Evolutionary conservation across 1,284 basidiomycete species (phyloP).

Genomic region (Ustilago shanxiensis): DNA sequence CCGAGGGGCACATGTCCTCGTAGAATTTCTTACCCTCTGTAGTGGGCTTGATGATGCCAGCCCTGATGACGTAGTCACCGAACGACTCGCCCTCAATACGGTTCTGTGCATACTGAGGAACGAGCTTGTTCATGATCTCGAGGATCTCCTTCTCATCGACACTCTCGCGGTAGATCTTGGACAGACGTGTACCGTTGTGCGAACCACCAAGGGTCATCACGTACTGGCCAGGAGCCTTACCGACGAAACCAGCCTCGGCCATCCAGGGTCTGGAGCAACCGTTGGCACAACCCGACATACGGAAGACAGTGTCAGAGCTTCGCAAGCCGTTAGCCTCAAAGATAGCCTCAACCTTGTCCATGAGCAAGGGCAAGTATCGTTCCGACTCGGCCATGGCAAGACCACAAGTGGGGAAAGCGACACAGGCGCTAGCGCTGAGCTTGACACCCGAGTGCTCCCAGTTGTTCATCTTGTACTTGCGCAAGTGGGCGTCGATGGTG

Average conservation of each 20-base stretch:
- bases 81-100: conserved; percentile 90
- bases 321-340: conserved; percentile 92
- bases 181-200: conserved; percentile 90
- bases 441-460: conserved; percentile 83
- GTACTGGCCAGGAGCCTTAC: conserved; percentile 94
- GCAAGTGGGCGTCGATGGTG: conserved; percentile 82
- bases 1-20: conserved; percentile 59
- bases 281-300: conserved; percentile 77
- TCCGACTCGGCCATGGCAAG: conserved; percentile 96
- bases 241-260: conserved; percentile 94
- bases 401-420: conserved; percentile 94
- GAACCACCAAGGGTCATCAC: conserved; percentile 96
- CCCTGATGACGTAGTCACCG: conserved; percentile 88
- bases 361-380: conserved; percentile 90
- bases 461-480: conserved; percentile 92
- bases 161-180: conserved; percentile 90
- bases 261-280: conserved; percentile 81
- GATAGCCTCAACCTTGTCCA: conserved; percentile 95
- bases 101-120: conserved; percentile 91
- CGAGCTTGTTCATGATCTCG: conserved; percentile 88
- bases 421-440: conserved; percentile 79
- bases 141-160: conserved; percentile 95
- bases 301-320: conserved; percentile 94
- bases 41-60: conserved; percentile 66
- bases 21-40: conserved; percentile 62